Percentiles rank a stretch among this genome's conserved stretches.
Evolutionary conservation across 139 green algal species (phyloP).

Genomic region (Volvox reticuliferus): DNA sequence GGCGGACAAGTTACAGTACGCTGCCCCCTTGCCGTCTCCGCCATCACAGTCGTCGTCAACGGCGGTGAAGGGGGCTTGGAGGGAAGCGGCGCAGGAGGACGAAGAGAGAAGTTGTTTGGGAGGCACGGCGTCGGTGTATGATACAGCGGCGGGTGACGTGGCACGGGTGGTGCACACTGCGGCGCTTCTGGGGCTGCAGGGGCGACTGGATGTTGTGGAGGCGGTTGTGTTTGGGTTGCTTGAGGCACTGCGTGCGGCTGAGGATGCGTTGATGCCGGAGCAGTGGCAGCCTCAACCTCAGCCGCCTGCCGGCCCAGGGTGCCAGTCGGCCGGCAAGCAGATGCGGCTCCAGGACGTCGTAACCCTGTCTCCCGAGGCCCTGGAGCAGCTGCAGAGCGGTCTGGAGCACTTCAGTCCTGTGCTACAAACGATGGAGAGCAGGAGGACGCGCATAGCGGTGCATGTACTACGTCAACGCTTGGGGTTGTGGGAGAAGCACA

Average conservation of each 20-base stretch:
- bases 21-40: neutral
- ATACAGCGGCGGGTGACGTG: neutral
- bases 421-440: neutral
- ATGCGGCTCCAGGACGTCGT: neutral
- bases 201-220: neutral
- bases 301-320: neutral
- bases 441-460: neutral
- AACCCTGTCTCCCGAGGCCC: neutral
- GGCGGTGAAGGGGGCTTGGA: neutral
- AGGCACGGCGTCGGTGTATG: neutral
- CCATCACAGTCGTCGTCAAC: neutral
- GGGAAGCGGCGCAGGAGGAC: neutral
- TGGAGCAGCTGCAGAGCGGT: neutral
- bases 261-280: neutral
- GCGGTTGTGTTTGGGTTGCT: constrained; percentile 2
- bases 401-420: neutral
- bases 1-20: neutral
- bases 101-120: neutral
- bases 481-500: neutral
- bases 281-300: neutral
- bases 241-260: neutral
- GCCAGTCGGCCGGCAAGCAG: neutral
- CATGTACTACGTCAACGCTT: neutral
- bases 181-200: neutral
- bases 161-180: neutral